phyloP scores from a whole-genome alignment of 2,329 filamentous ascomycete species.

The Aspergillus felis region DNA sequence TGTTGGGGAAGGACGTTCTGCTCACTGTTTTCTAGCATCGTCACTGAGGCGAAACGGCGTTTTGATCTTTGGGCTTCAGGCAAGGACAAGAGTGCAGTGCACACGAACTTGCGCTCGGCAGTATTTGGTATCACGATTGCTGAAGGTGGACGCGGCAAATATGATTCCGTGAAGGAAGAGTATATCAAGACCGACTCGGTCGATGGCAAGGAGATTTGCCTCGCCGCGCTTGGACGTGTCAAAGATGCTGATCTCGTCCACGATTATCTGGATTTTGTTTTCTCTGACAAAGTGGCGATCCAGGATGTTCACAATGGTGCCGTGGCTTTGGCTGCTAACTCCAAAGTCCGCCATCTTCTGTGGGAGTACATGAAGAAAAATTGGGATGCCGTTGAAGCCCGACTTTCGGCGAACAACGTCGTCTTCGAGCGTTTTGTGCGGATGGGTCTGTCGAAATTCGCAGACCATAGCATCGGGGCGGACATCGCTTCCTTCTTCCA shows the following conservation, averaged over 20 bases:
- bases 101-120: slow-evolving; percentile 74
- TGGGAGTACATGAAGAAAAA: slow-evolving; percentile 85
- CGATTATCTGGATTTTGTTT: slow-evolving; percentile 66
- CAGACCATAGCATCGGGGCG: slow-evolving; percentile 62
- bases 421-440: slow-evolving; percentile 86
- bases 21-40: slow-evolving; percentile 47
- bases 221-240: slow-evolving; percentile 71
- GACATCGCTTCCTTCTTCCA: slow-evolving; percentile 85
- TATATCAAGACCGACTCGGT: slow-evolving; percentile 78
- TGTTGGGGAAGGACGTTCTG: neutral
- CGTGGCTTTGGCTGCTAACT: slow-evolving; percentile 68
- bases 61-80: slow-evolving; percentile 75
- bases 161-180: slow-evolving; percentile 74
- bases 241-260: slow-evolving; percentile 66
- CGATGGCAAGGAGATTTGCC: slow-evolving; percentile 84
- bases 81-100: slow-evolving; percentile 63
- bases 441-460: slow-evolving; percentile 72
- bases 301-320: slow-evolving; percentile 85
- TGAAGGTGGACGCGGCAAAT: slow-evolving; percentile 66
- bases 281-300: slow-evolving; percentile 77
- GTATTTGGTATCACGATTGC: slow-evolving; percentile 77
- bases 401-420: slow-evolving; percentile 76
- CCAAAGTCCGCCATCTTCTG: slow-evolving; percentile 65
- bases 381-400: slow-evolving; percentile 69
- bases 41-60: slow-evolving; percentile 69